Evolutionary conservation across 2,329 filamentous ascomycete genomes (phyloP), one percentile per base, ranked within the genome.

Genomic region (Xylariaceae sp.): DNA sequence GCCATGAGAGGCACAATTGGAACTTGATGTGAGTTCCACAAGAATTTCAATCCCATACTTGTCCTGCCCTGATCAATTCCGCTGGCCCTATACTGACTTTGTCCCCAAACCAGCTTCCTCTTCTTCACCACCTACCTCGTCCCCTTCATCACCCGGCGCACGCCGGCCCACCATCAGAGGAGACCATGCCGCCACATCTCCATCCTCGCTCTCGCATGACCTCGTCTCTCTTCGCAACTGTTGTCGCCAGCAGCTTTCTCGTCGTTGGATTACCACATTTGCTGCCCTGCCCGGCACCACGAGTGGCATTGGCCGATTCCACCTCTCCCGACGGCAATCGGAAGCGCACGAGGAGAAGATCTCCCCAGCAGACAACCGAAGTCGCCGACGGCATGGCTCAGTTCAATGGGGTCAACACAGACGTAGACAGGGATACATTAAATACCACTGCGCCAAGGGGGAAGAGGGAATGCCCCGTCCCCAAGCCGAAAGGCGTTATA

Each of bases 151-250:
- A 40, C 43, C 38, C 34, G 45, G 50, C 46, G 18, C 36, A 45
- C 42, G 45, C 50, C 34, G 38, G 41, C 13, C 28, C 45, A 19
- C 36, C 41, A 34, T 42, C 22, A 41, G 31, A 47, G 45, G 38
- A 42, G 10, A 56, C 53, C 42, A 94, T 94, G 89, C 86, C 90
- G 65, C 89, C 90, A 56, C 88, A 93, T 73, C 85, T 99, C 40
- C 94, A 99, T 71, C 94, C 94, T 33, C 87, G 92, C 71, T 97
- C 93, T 61, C 87, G 90, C 64, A 89, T 90, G 75, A 99, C 94
- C 63, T 92, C 89, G 51, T 94, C 91, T 42, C 86, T 99, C 55
- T 99, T 99, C 75, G 91, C 90, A 46, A 90, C 88, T n/a, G 97
- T 93, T 1, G 82, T 97, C 49, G 80, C 89, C 57, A 86, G 91